Evolutionary conservation across 495 filamentous ascomycete genomes (phyloP).

Genomic region (Bathelium albidoporum): DNA sequence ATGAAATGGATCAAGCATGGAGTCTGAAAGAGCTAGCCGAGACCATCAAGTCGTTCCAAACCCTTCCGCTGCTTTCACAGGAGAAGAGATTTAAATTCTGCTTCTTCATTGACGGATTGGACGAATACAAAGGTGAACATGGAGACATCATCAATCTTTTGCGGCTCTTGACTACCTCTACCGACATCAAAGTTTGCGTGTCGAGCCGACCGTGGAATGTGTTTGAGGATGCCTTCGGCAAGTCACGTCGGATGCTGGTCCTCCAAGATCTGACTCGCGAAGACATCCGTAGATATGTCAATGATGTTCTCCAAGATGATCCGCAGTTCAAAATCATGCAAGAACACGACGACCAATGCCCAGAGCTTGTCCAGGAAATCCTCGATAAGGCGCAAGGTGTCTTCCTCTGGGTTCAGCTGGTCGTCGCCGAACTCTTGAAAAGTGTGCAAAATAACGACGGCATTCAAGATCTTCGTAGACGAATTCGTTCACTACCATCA

Average conservation of each 20-base stretch:
- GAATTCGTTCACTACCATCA: neutral
- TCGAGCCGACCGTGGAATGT: slow-evolving; percentile 41
- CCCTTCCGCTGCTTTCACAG: neutral
- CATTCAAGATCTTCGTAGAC: slow-evolving; percentile 1
- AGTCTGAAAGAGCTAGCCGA: neutral
- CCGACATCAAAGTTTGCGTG: slow-evolving; percentile 38
- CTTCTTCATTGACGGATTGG: slow-evolving; percentile 38
- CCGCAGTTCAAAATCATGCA: neutral
- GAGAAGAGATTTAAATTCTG: slow-evolving; percentile 25
- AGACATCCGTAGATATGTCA: slow-evolving; percentile 28
- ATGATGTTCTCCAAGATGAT: slow-evolving; percentile 13
- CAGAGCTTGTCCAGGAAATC: slow-evolving; percentile 4
- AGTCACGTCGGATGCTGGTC: slow-evolving; percentile 10
- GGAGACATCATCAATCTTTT: slow-evolving; percentile 4
- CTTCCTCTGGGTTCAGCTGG: slow-evolving; percentile 6
- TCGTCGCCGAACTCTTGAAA: slow-evolving; percentile 7
- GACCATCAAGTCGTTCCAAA: neutral
- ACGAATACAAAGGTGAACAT: slow-evolving; percentile 8
- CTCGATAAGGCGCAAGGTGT: slow-evolving; percentile 5
- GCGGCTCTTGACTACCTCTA: neutral
- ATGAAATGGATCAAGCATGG: neutral
- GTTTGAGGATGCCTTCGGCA: slow-evolving; percentile 34
- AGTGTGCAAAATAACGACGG: slow-evolving; percentile 7
- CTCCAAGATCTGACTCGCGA: slow-evolving; percentile 18
- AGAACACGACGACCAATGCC: neutral